Evolutionary conservation across 208 protist species (phyloP), one percentile per base, ranked within the genome.

Genomic region (Trypanosoma mega): DNA sequence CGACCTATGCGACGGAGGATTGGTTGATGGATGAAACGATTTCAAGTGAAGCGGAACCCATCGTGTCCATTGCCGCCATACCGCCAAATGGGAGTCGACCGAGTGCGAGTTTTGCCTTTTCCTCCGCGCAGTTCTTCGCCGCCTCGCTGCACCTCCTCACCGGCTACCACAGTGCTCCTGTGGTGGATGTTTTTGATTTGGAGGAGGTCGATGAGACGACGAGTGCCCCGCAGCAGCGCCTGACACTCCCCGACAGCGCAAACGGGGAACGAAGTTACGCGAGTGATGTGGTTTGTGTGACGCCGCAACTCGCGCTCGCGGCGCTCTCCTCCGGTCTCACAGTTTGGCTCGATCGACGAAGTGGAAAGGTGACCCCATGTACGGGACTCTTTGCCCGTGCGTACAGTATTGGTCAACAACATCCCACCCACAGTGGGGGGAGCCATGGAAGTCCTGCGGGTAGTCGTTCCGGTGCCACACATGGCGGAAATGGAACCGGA

Each of bases 141-240:
- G 64, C 66, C 3, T 76, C 87, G 3, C 61, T 89, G 7, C 60
- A 78, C 33, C 24, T 80, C 7, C 37, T 80, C 20, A 75, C 62
- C 7, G 68, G 66, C 1, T 89, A 88, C 55, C 67, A 66, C 41
- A 62, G 72, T 2, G 45, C 59, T 1, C 55, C 75, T 2, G 41
- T 65, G 6, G 44, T 87, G 1, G 83, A 93, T 41, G 63, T 93
- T 6, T 90, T 91, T 71, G 87, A 93, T 59, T 52, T 93, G 6
- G 82, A 93, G 47, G 66, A 78, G 2, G 74, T 93, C 14, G 87
- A 93, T 36, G 87, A 93, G 58, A 65, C 45, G 6, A 68, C 55
- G 0, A 75, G 79, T 47, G 69, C 70, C 2, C 74, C 87, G n/a
- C 45, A 77, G 9, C 66, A 72, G 26, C 74, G 66, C 12, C 88